Evolutionary conservation across 78 protist genomes (phyloP), one percentile per base, ranked within the genome.

Genomic region (Neovahlkampfia damariscottae): DNA sequence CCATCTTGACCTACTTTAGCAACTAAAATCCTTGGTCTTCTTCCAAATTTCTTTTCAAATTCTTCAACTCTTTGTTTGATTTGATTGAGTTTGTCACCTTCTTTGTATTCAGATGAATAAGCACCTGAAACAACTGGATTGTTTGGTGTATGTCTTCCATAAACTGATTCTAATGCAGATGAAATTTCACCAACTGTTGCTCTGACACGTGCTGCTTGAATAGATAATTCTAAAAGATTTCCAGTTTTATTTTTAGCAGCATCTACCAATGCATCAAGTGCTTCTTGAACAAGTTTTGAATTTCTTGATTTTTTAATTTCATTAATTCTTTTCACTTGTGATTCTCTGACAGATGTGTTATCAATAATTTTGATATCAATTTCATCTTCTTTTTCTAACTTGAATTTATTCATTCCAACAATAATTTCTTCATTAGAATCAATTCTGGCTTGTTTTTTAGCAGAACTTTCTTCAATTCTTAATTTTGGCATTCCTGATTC

Each of bases 1-100:
- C 99, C 99, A 41, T 96, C 99, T 82, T 93, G 95, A 40, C 98
- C 98, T 93, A 95, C 89, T 79, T 95, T 94, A 5, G 95, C 96
- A 5, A 94, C 84, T 8, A 94, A 76, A 28, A 94, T 89, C 8
- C 98, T 83, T 19, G 98, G 98, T 41, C 94, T 91, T 5, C 98
- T 76, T 35, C 98, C 98, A 10, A 86, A 77, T 0, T 69, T 38
- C 68, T 79, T 76, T 0, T 67, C 77, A 74, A 93, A 93, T 2
- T 37, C 35, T n/a, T 83, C 41, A 31, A 90, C 90, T 1, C 8
- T 74, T 10, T 59, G 31, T 10, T 5, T 3, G 10, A 68, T 76
- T 35, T 3, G 40, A 8, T 41, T 40, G 27, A 58, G 32, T 7
- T 79, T 2, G 6, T 67, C 3, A 70, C 29, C 38, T 8, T 50